Evolutionary conservation across 768 basidiomycete species (phyloP).

Genomic region (Amanita subjunquillea): DNA sequence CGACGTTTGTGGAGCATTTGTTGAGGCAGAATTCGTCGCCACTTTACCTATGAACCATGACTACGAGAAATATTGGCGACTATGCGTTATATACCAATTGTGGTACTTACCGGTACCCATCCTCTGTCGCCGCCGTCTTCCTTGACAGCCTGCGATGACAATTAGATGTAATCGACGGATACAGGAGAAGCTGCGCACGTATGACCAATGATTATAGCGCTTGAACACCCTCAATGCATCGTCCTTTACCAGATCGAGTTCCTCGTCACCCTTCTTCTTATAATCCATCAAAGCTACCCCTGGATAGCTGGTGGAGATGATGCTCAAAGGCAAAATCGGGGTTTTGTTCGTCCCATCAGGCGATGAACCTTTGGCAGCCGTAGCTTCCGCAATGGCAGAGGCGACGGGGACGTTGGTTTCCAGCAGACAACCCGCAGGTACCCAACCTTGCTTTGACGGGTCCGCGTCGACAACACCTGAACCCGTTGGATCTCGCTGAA

Average conservation of each 20-base stretch:
- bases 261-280: constrained; percentile 86
- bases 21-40: constrained; percentile 23
- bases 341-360: constrained; percentile 41
- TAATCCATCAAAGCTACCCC: constrained; percentile 97
- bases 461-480: constrained; percentile 71
- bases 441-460: constrained; percentile 85
- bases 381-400: constrained; percentile 77
- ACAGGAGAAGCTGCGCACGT: constrained; percentile 35
- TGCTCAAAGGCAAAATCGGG: constrained; percentile 82
- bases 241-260: constrained; percentile 82
- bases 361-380: constrained; percentile 43
- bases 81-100: not conserved
- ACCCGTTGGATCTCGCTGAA: constrained; percentile 87
- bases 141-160: constrained; percentile 65
- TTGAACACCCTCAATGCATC: constrained; percentile 90
- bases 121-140: constrained; percentile 90
- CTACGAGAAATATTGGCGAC: constrained; percentile 19
- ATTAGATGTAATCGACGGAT: constrained; percentile 7
- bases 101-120: constrained; percentile 76
- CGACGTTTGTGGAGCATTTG: constrained; percentile 37
- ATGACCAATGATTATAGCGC: constrained; percentile 97
- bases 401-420: constrained; percentile 91
- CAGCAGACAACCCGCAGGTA: constrained; percentile 92
- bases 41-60: constrained; percentile 97
- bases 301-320: constrained; percentile 96